Base-by-base conservation (phyloP, 2,329 filamentous ascomycete genomes). In the Pseudomassariella vexata region DNA sequence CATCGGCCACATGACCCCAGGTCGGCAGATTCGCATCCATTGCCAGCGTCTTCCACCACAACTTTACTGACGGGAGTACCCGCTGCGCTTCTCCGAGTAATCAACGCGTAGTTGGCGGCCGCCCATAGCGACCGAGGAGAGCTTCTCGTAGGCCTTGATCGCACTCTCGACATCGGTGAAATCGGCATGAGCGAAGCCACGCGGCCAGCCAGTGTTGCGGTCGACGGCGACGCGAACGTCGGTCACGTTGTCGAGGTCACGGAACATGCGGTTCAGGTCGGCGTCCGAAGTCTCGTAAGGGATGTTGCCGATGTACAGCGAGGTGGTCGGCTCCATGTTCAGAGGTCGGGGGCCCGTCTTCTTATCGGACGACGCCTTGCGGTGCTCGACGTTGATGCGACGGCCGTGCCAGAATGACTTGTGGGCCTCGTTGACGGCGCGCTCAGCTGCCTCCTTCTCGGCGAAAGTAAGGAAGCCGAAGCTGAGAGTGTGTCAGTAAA, bases 221-320 rank as follows among this genome's bases (percentile, higher is more conserved):
- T 94, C 86, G 47, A 92, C 82, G 31, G 87, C 83, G 35, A 94
- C 81, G 39, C 88, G 79, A 28, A 94, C 79, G 48, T 89, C 84
- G 33, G 71, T 62, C 28, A 90, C 71, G 54, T 85, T 82, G 30
- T 71, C 64, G 38, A 94, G 66, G 16, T 76, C 70, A 36, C 70
- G 66, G 71, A 94, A 90, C 17, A 94, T 60, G 32, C 78, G 70
- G 60, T 89, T 88, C 33, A 95, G 67, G 49, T 94, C 87, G 33
- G 76, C 74, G 52, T 94, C 87, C 7, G 82, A 84, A 65, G 89
- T 82, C 61, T 94, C 84, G 53, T 84, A 92, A 9, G 85, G 79
- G 60, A 95, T 77, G 65, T 92, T 92, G 45, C 87, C 86, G 46
- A 95, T 75, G 65, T 83, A 94, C 20, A 94, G 63, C 2, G 80